phyloP scores from a whole-genome alignment of 208 protist species.

The Wallacemonas sp. region DNA sequence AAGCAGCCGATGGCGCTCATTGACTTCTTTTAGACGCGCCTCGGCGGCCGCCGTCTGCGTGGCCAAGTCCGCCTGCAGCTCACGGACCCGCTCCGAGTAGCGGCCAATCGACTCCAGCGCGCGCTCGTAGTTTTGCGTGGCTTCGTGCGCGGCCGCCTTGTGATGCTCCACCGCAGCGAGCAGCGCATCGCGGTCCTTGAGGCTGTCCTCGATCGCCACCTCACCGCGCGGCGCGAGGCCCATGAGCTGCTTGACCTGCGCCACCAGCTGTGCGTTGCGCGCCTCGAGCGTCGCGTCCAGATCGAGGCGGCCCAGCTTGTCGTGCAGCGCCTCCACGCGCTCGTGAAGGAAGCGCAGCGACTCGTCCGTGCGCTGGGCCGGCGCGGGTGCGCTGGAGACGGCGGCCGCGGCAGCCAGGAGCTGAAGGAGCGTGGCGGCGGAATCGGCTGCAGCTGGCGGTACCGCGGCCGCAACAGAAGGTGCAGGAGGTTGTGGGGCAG shows the following conservation, averaged over 20 bases:
- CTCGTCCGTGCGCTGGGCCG: slow-evolving; percentile 19
- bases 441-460: not conserved
- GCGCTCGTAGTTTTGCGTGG: slow-evolving; percentile 61
- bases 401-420: slow-evolving; percentile 4
- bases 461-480: not conserved
- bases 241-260: slow-evolving; percentile 47
- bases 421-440: not conserved
- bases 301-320: slow-evolving; percentile 70
- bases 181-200: slow-evolving; percentile 64
- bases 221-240: slow-evolving; percentile 47
- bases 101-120: slow-evolving; percentile 68
- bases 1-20: slow-evolving; percentile 56
- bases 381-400: slow-evolving; percentile 11
- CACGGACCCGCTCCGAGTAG: slow-evolving; percentile 52
- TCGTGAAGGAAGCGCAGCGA: slow-evolving; percentile 52
- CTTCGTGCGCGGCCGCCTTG: slow-evolving; percentile 54
- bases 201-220: slow-evolving; percentile 48
- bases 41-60: slow-evolving; percentile 52
- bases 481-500: no score
- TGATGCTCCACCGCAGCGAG: slow-evolving; percentile 64
- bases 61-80: slow-evolving; percentile 54
- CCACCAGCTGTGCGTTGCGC: slow-evolving; percentile 70
- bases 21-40: slow-evolving; percentile 39
- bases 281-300: slow-evolving; percentile 50
- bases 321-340: slow-evolving; percentile 48